Evolutionary conservation across 2,329 filamentous ascomycete species (phyloP).

Genomic region (Pestalotiopsis sp.): DNA sequence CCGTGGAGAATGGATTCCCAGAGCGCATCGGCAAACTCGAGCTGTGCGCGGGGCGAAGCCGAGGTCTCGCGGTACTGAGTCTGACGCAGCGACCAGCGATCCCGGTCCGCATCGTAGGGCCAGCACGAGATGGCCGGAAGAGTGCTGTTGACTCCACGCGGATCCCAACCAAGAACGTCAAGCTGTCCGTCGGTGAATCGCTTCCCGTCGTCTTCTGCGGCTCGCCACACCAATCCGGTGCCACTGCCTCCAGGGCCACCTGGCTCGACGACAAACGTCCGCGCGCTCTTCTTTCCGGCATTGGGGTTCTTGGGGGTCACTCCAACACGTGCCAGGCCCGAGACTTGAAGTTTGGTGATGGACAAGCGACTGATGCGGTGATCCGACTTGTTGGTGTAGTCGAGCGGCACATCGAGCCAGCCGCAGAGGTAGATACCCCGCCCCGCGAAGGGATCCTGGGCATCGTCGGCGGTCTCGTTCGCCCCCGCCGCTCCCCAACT

Average conservation of each 20-base stretch:
- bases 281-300: constrained; percentile 40
- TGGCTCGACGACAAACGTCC: constrained; percentile 53
- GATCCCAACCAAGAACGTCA: constrained; percentile 57
- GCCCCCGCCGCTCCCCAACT: constrained; percentile 41
- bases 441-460: constrained; percentile 35
- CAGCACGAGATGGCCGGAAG: constrained; percentile 49
- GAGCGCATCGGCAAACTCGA: constrained; percentile 48
- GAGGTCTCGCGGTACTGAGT: constrained; percentile 41
- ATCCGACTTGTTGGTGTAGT: constrained; percentile 49
- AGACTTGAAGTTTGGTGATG: constrained; percentile 52
- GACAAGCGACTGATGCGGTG: constrained; percentile 46
- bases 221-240: constrained; percentile 42
- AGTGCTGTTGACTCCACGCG: constrained; percentile 53
- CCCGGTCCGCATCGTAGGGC: constrained; percentile 45
- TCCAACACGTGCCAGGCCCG: constrained; percentile 38
- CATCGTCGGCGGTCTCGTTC: constrained; percentile 10
- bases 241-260: constrained; percentile 54
- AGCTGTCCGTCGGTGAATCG: constrained; percentile 45
- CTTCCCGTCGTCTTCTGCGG: constrained; percentile 37
- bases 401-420: constrained; percentile 50
- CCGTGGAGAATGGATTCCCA: constrained; percentile 46
- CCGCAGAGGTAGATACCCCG: constrained; percentile 51
- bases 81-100: constrained; percentile 46
- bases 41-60: constrained; percentile 36
- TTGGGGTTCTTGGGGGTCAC: constrained; percentile 15